These are phyloP conservation scores for Beauveria sp. DNA, from an alignment of 2,329 filamentous ascomycete genomes.

Conservation along the genomic window DNA sequence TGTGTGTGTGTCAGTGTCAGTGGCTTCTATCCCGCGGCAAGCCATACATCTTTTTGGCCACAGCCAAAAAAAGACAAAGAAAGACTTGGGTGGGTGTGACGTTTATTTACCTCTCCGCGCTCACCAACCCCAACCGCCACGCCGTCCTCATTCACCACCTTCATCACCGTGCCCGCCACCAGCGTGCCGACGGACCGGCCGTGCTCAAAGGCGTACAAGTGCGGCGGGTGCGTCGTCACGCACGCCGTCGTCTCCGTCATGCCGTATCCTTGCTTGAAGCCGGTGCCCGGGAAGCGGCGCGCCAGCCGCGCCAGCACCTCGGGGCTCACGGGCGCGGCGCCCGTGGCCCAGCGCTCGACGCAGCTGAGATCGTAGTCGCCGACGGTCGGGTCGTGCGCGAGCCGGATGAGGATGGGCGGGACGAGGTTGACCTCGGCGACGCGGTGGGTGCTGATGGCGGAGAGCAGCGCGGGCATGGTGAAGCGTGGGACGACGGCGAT, in stretches of 20 bases:
- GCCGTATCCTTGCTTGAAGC: conserved; percentile 52
- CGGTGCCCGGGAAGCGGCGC: conserved; percentile 11
- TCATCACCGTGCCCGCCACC: conserved; percentile 52
- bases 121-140: conserved; percentile 52
- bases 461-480: conserved; percentile 17
- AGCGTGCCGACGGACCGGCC: conserved; percentile 12
- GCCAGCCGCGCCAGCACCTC: conserved; percentile 12
- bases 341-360: conserved; percentile 12
- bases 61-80: background rate
- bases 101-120: conserved; percentile 49
- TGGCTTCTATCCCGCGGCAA: too few species aligned
- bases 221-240: conserved; percentile 69
- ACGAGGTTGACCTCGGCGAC: conserved; percentile 19
- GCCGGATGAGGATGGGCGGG: conserved; percentile 18
- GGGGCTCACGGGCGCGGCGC: conserved; percentile 15
- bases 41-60: background rate
- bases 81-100: too few species aligned
- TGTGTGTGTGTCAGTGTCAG: background rate
- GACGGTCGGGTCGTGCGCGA: conserved; percentile 17
- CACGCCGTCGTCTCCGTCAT: conserved; percentile 76
- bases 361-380: conserved; percentile 13
- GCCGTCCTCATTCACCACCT: conserved; percentile 61
- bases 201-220: conserved; percentile 43
- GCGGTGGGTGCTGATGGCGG: conserved; percentile 15
- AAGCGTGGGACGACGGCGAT: conserved; percentile 18